Percentiles rank a stretch among this genome's conserved stretches.
Conservation (phyloP, 495 filamentous ascomycete species). For the Lentithecium fluviatile region DNA sequence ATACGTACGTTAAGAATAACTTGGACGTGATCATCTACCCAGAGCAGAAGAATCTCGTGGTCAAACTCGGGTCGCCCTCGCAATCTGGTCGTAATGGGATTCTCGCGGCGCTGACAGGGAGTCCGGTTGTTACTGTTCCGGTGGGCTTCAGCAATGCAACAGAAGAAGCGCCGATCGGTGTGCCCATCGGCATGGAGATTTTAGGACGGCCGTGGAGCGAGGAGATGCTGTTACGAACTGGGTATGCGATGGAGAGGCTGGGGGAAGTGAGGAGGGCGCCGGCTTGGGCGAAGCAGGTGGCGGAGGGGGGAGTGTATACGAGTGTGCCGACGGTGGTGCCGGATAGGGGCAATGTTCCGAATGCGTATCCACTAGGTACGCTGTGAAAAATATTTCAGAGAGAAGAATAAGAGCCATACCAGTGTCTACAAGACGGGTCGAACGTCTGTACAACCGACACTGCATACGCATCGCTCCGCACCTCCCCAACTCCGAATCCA, state of each 20-base stretch:
- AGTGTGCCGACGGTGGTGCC: slow-evolving; percentile 49
- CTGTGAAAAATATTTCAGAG: slow-evolving; percentile 9
- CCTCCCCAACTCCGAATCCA: too few relatives aligned
- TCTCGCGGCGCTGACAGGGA: slow-evolving; percentile 61
- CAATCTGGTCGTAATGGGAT: slow-evolving; percentile 65
- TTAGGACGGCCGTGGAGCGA: slow-evolving; percentile 57
- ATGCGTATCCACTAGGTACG: slow-evolving; percentile 45
- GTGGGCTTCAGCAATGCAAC: slow-evolving; percentile 50
- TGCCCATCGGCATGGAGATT: slow-evolving; percentile 66
- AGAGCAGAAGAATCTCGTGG: slow-evolving; percentile 63
- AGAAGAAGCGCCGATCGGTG: slow-evolving; percentile 51
- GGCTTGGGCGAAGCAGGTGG: slow-evolving; percentile 40
- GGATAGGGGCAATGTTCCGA: slow-evolving; percentile 44
- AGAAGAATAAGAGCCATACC: too few relatives aligned
- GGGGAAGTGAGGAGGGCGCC: slow-evolving; percentile 50
- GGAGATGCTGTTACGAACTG: slow-evolving; percentile 53
- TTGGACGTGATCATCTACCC: slow-evolving; percentile 65
- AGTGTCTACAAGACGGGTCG: too few relatives aligned
- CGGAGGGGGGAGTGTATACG: slow-evolving; percentile 41
- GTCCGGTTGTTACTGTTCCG: slow-evolving; percentile 63
- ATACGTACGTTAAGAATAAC: slow-evolving; percentile 49
- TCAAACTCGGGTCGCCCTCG: slow-evolving; percentile 53
- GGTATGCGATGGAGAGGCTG: slow-evolving; percentile 46
- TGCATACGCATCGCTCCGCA: too few relatives aligned
- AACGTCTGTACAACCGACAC: too few relatives aligned